Percentiles rank a stretch among this genome's conserved stretches.
These are phyloP conservation scores for Lasiosphaeria ovina DNA, from an alignment of 495 filamentous ascomycete genomes.

Conservation along the genomic window DNA sequence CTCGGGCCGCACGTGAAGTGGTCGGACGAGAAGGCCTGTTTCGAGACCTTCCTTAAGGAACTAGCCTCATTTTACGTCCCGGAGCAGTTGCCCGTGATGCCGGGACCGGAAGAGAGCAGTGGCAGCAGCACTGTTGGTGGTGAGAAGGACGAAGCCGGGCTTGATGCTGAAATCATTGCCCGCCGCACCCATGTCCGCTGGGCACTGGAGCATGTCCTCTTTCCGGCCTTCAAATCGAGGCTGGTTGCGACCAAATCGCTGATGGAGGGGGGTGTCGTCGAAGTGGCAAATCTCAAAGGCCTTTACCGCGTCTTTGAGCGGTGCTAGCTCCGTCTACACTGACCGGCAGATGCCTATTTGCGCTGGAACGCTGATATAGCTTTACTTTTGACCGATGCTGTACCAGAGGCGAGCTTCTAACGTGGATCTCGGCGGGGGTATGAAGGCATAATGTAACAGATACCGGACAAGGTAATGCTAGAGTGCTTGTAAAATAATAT, in stretches of 20 bases:
- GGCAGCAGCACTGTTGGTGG: background rate
- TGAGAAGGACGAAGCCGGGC: conserved; percentile 22
- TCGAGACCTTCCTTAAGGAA: conserved; percentile 79
- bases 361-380: too few species aligned
- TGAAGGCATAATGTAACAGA: too few species aligned
- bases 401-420: too few species aligned
- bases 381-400: too few species aligned
- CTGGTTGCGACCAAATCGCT: conserved; percentile 80
- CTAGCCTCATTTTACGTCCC: conserved; percentile 92
- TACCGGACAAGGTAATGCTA: too few species aligned
- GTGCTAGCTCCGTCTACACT: conserved; percentile 50
- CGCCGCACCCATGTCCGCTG: conserved; percentile 58
- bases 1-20: conserved; percentile 89
- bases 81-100: conserved; percentile 67
- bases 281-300: conserved; percentile 92
- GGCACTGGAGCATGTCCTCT: conserved; percentile 69
- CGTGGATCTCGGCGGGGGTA: too few species aligned
- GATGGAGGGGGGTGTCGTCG: conserved; percentile 70
- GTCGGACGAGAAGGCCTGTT: conserved; percentile 80
- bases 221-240: conserved; percentile 77
- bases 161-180: conserved; percentile 47
- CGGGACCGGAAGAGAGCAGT: conserved; percentile 30
- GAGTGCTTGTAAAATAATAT: too few species aligned
- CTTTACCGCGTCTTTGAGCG: conserved; percentile 97
- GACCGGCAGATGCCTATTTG: too few species aligned